Conservation (phyloP, 805 yeast species). For the Yamadazyma sp. region DNA sequence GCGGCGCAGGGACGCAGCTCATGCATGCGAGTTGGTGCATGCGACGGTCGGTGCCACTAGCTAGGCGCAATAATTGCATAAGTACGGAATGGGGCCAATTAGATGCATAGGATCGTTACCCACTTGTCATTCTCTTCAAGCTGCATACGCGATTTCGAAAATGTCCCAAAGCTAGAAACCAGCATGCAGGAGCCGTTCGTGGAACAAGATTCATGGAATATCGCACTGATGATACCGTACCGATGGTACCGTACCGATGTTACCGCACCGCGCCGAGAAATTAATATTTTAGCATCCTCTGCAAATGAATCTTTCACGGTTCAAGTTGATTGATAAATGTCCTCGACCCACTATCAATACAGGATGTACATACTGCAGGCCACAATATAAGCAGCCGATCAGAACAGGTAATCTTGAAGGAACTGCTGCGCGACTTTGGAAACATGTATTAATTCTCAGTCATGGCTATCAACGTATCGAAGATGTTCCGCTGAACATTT, state of each 20-base stretch:
- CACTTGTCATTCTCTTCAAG: no score
- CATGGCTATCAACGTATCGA: conserved; percentile 37
- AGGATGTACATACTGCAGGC: conserved; percentile 58
- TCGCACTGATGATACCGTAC: no score
- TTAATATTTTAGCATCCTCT: background rate
- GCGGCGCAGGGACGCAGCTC: conserved; percentile 1
- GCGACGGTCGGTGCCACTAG: no score
- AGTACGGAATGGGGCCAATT: no score
- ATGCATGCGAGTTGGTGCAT: no score
- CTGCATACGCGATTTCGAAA: no score
- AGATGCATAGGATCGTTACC: no score
- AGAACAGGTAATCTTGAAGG: conserved; percentile 22
- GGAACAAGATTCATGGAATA: no score
- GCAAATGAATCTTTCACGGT: conserved; percentile 5
- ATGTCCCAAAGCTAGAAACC: no score
- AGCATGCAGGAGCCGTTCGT: no score
- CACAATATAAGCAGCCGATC: conserved; percentile 34
- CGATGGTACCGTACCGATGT: no score
- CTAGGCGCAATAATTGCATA: no score
- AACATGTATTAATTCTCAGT: conserved; percentile 55
- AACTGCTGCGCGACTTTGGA: conserved; percentile 53
- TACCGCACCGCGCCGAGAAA: background rate
- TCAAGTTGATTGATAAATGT: conserved; percentile 32
- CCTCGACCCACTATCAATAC: conserved; percentile 55
- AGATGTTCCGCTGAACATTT: conserved; percentile 52